Percentiles rank a stretch among this genome's conserved stretches.
These are phyloP conservation scores for Trichophaea hybrida DNA, from an alignment of 2,329 filamentous ascomycete species.

Conservation along the genomic window DNA sequence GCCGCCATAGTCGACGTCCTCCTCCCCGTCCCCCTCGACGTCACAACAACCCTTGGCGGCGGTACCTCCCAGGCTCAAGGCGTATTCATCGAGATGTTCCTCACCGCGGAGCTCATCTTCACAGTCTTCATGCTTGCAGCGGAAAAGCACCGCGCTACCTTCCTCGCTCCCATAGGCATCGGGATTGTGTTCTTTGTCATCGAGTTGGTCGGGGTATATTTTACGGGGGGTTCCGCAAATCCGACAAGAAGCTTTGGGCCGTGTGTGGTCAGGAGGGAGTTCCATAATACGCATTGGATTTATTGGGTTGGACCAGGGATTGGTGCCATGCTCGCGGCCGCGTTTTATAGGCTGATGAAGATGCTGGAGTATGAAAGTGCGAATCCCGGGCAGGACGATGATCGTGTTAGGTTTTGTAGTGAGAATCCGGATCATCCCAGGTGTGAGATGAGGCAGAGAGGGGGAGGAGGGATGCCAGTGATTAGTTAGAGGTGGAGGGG, in stretches of 20 bases:
- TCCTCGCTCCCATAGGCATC: conserved; percentile 56
- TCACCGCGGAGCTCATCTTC: conserved; percentile 49
- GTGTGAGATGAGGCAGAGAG: not conserved
- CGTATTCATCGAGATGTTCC: conserved; percentile 52
- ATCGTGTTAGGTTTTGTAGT: not conserved
- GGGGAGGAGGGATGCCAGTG: not conserved
- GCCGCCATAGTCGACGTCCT: conserved; percentile 44
- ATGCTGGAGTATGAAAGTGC: conserved; percentile 39
- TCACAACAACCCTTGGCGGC: conserved; percentile 42
- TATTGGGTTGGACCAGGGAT: conserved; percentile 42
- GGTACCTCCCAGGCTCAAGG: conserved; percentile 43
- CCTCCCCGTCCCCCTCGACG: conserved; percentile 43
- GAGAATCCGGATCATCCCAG: not conserved
- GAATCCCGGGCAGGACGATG: not conserved
- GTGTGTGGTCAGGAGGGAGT: conserved; percentile 32
- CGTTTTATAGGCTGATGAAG: conserved; percentile 39
- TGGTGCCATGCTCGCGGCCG: conserved; percentile 38
- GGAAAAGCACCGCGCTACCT: conserved; percentile 60
- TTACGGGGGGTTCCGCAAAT: conserved; percentile 37
- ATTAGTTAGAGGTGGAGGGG: not conserved
- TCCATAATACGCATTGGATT: conserved; percentile 39
- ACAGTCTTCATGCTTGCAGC: conserved; percentile 55
- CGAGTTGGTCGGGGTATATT: conserved; percentile 36
- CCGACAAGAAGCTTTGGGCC: conserved; percentile 40
- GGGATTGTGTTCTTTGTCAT: conserved; percentile 55